Evolutionary conservation across 2,329 filamentous ascomycete species (phyloP).

Genomic region (Pestalotiopsis sp.): DNA sequence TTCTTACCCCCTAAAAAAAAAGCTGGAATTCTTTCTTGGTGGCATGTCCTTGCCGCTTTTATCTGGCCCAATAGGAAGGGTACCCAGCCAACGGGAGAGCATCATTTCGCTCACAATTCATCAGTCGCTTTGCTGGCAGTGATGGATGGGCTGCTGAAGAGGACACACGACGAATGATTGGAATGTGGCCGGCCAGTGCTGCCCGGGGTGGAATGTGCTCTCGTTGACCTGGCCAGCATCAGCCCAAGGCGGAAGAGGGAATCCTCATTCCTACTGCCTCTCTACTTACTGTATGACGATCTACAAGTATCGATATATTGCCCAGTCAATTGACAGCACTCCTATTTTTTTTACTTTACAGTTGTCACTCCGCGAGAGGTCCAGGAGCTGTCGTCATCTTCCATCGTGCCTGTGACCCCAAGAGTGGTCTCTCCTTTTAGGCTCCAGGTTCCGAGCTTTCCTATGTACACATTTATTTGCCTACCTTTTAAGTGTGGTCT

Average conservation of each 20-base stretch:
- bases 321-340: background rate
- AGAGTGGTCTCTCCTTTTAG: background rate
- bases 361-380: background rate
- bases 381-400: background rate
- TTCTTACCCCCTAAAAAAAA: slow-evolving; percentile 2
- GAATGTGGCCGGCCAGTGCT: background rate
- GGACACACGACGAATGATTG: background rate
- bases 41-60: slow-evolving; percentile 11
- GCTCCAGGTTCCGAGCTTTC: background rate
- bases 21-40: slow-evolving; percentile 3
- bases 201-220: background rate
- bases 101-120: background rate
- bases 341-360: background rate
- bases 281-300: background rate
- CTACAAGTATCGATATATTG: background rate
- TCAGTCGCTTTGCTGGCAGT: background rate
- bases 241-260: background rate
- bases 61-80: background rate
- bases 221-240: background rate
- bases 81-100: background rate
- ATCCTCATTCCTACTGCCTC: background rate
- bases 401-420: background rate
- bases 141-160: too few relatives aligned
- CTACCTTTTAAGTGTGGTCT: background rate
- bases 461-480: background rate